Conservation (phyloP, 1,284 basidiomycete genomes). For the Tilletia horrida region DNA sequence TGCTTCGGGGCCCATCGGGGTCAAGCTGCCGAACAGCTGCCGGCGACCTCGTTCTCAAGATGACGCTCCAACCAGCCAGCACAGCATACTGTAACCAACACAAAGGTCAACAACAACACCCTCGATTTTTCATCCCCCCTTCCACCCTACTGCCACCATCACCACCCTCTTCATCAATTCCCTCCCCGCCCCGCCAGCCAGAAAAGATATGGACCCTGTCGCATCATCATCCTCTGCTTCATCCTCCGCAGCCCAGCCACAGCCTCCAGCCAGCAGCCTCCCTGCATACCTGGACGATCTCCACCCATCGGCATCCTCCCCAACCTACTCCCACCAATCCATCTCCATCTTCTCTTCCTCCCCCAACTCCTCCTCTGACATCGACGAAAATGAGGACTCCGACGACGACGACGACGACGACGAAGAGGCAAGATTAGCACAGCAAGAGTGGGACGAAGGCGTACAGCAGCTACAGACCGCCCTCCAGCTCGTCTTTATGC, state of each 20-base stretch:
- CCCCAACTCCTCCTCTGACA: neutral
- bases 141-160: too few relatives aligned
- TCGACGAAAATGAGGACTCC: too few relatives aligned
- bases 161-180: too few relatives aligned
- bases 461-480: constrained; percentile 32
- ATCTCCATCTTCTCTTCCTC: neutral
- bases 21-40: too few relatives aligned
- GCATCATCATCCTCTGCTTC: neutral
- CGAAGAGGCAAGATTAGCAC: constrained; percentile 19
- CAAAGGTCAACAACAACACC: neutral
- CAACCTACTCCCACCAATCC: neutral
- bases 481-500: constrained; percentile 35
- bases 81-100: neutral
- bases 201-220: neutral
- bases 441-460: constrained; percentile 38
- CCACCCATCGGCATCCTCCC: neutral
- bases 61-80: neutral
- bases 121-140: neutral
- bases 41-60: too few relatives aligned
- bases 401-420: constrained; percentile 1
- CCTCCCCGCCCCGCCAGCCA: neutral
- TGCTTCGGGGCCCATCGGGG: too few relatives aligned
- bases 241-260: neutral
- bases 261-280: neutral
- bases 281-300: constrained; percentile 9